phyloP scores from a whole-genome alignment of 116 monocot species.

The Papilionanthe hybrid region DNA sequence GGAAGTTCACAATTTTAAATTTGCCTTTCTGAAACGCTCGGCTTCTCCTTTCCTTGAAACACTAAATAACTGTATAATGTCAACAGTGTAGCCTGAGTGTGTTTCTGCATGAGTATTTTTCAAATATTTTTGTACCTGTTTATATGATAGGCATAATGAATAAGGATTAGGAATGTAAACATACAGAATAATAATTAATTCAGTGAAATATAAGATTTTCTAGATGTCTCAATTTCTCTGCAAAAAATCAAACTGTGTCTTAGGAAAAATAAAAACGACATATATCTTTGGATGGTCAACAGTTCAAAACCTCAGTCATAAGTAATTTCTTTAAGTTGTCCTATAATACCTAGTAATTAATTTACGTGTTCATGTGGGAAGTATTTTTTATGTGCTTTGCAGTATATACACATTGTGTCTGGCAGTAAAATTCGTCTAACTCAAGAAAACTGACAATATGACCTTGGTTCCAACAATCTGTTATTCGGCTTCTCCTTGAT shows the following conservation, averaged over 20 bases:
- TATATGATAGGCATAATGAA: conserved; percentile 5
- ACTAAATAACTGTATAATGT: conserved; percentile 64
- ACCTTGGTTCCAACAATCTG: no score
- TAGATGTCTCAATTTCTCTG: background rate
- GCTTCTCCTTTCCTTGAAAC: conserved; percentile 64
- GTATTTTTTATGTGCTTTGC: background rate
- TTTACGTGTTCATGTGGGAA: background rate
- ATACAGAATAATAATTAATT: background rate
- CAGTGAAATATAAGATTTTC: background rate
- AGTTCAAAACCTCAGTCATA: background rate
- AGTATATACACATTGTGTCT: background rate
- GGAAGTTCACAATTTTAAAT: background rate
- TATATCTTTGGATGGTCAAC: background rate
- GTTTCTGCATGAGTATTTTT: conserved; percentile 86
- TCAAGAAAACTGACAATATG: background rate
- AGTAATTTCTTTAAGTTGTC: background rate
- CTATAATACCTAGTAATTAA: background rate
- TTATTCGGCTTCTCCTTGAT: no score
- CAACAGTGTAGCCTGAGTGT: conserved; percentile 66
- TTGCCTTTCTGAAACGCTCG: conserved; percentile 70
- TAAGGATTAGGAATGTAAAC: background rate
- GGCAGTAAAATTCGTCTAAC: background rate
- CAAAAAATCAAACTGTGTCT: background rate
- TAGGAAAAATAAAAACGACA: background rate
- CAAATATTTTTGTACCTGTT: conserved; percentile 71